A percentile compares a stretch with the other conserved stretches of the same genome.
phyloP scores from a whole-genome alignment of 2,329 filamentous ascomycete genomes.

The Nemania bipapillata region DNA sequence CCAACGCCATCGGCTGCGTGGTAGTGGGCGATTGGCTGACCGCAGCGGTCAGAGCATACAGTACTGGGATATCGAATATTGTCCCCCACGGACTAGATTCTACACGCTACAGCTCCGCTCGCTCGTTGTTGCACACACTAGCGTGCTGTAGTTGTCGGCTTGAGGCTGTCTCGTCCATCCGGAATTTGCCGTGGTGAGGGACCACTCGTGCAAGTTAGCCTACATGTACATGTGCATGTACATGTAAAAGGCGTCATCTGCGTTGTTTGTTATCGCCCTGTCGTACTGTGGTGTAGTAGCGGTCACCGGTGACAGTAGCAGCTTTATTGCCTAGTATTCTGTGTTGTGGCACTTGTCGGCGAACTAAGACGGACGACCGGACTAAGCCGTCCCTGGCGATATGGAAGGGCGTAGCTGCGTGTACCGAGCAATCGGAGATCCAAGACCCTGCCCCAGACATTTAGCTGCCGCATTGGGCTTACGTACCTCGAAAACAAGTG shows the following conservation, averaged over 20 bases:
- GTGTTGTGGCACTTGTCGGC: not conserved
- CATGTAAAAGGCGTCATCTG: too few relatives aligned
- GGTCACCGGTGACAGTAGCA: too few relatives aligned
- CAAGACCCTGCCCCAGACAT: too few relatives aligned
- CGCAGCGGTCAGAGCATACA: not conserved
- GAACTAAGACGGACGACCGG: not conserved
- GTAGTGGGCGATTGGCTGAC: not conserved
- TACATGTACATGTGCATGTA: too few relatives aligned
- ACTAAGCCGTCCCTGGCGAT: too few relatives aligned
- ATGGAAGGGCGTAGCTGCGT: too few relatives aligned
- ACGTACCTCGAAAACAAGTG: not conserved
- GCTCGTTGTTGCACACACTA: not conserved
- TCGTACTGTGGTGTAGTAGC: not conserved
- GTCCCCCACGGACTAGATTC: not conserved
- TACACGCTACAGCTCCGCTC: not conserved
- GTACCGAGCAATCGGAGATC: too few relatives aligned
- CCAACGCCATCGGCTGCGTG: not conserved
- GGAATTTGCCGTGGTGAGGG: conserved; percentile 12
- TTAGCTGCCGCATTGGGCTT: not conserved
- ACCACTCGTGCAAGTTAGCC: too few relatives aligned
- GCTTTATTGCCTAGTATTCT: not conserved
- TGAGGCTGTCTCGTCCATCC: not conserved
- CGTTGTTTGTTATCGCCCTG: not conserved
- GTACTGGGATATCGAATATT: not conserved
- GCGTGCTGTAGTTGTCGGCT: not conserved